Conservation (phyloP, 257 asterid genomes). For the Rhazya stricta region DNA sequence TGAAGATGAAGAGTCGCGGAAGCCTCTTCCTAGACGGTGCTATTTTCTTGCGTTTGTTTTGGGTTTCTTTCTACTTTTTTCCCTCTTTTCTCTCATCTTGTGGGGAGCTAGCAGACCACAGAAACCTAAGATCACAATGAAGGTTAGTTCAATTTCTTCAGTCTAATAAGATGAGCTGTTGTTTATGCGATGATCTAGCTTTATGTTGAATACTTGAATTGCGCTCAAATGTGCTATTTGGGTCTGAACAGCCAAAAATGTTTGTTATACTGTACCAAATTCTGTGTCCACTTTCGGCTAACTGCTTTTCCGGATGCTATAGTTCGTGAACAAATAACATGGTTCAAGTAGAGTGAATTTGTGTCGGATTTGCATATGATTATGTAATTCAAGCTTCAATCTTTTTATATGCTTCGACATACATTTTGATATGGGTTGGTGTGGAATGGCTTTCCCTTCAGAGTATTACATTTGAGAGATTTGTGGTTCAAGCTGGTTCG, state of each 20-base stretch:
- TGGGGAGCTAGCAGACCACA: slow-evolving; percentile 67
- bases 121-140: slow-evolving; percentile 58
- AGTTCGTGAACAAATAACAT: no score
- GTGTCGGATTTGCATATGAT: not conserved
- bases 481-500: slow-evolving; percentile 69
- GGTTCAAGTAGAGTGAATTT: not conserved
- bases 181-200: not conserved
- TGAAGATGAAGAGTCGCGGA: slow-evolving; percentile 41
- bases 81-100: slow-evolving; percentile 60
- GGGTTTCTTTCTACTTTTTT: slow-evolving; percentile 53
- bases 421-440: slow-evolving; percentile 1
- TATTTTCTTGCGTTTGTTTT: slow-evolving; percentile 55
- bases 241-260: not conserved
- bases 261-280: not conserved
- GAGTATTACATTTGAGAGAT: slow-evolving; percentile 62
- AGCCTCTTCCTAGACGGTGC: slow-evolving; percentile 51
- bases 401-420: not conserved
- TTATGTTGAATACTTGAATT: not conserved
- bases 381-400: not conserved
- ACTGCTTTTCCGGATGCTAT: not conserved
- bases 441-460: slow-evolving; percentile 14
- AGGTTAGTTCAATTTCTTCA: slow-evolving; percentile 35
- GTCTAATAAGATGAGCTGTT: not conserved
- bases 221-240: not conserved
- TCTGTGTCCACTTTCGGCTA: not conserved